Evolutionary conservation across 352 stramenopile species (phyloP).

Genomic region (Pythium phragmiticola): DNA sequence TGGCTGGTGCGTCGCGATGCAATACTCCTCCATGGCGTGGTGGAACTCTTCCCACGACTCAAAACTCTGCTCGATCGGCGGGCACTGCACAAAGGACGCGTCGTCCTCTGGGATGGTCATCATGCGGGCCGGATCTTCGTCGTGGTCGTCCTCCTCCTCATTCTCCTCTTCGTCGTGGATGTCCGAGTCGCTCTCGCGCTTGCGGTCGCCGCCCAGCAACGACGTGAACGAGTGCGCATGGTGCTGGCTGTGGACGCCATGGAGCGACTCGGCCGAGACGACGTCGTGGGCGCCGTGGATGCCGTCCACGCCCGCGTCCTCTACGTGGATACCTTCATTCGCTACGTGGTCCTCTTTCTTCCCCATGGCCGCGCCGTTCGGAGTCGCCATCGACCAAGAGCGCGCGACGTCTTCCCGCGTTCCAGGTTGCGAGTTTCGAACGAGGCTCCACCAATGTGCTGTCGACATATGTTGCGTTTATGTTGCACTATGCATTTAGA

Average conservation of each 20-base stretch:
- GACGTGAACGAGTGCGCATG: slow-evolving; percentile 42
- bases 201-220: slow-evolving; percentile 55
- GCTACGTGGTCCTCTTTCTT: slow-evolving; percentile 28
- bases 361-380: slow-evolving; percentile 11
- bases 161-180: slow-evolving; percentile 53
- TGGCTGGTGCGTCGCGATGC: slow-evolving; percentile 66
- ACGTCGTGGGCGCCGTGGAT: slow-evolving; percentile 22
- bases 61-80: slow-evolving; percentile 70
- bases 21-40: slow-evolving; percentile 79
- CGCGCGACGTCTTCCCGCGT: background rate
- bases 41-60: slow-evolving; percentile 86
- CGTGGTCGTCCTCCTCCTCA: slow-evolving; percentile 42
- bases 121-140: slow-evolving; percentile 38
- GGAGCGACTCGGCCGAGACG: slow-evolving; percentile 25
- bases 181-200: slow-evolving; percentile 56
- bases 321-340: slow-evolving; percentile 20
- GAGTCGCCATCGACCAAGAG: slow-evolving; percentile 11
- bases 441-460: slow-evolving; percentile 16
- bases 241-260: slow-evolving; percentile 28
- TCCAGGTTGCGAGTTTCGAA: slow-evolving; percentile 2
- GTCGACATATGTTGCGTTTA: slow-evolving; percentile 7
- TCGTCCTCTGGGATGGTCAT: slow-evolving; percentile 59
- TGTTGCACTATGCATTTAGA: slow-evolving; percentile 14
- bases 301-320: slow-evolving; percentile 13
- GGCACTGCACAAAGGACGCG: slow-evolving; percentile 62